phyloP scores from a whole-genome alignment of 139 green algal genomes.

The Marvania coccoides region DNA sequence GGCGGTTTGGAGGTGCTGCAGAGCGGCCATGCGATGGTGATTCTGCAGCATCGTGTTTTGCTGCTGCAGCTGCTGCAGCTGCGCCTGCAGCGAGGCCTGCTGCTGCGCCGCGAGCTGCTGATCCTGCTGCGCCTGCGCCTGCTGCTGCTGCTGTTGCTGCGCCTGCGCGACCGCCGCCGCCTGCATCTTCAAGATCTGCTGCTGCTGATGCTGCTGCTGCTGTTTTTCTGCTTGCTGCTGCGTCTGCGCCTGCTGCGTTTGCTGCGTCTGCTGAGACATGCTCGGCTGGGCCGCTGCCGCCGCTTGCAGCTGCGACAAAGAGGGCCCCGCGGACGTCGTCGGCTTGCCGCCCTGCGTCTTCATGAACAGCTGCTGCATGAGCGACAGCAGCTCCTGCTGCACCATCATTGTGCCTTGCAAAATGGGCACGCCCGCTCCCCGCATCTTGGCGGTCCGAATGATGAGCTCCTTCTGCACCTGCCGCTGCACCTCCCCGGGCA shows the following conservation, averaged over 20 bases:
- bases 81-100: background rate
- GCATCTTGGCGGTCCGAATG: background rate
- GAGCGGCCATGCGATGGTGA: background rate
- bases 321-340: too few species aligned
- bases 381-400: background rate
- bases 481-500: background rate
- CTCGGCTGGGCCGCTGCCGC: too few species aligned
- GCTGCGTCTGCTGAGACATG: too few species aligned
- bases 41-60: background rate
- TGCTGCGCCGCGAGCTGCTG: background rate
- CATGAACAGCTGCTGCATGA: background rate
- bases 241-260: too few species aligned
- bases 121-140: background rate
- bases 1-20: background rate
- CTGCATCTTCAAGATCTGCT: background rate
- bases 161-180: background rate
- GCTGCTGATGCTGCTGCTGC: too few species aligned
- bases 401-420: background rate
- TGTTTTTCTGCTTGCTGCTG: too few species aligned
- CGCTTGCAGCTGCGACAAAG: too few species aligned
- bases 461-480: background rate
- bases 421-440: background rate
- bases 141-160: background rate
- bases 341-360: background rate
- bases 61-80: background rate